Evolutionary conservation across 345 rosid genomes (phyloP), one percentile per base, ranked within the genome.

Genomic region (Eucalyptus curtisii): DNA sequence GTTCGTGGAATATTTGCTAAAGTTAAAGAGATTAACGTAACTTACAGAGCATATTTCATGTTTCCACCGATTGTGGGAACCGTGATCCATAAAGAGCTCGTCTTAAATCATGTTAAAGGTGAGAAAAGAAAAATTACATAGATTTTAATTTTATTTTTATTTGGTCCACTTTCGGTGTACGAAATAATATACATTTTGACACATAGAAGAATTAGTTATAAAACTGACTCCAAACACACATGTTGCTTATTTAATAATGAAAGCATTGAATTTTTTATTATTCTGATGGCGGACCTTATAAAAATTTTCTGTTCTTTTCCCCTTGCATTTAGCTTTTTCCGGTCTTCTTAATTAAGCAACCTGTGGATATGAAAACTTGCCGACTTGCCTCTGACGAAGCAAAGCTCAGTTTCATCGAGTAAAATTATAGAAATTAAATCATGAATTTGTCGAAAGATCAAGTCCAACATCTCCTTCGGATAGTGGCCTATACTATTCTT

Each of bases 221-320:
- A 64, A n/a, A n/a, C 11, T 64, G 7, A 64, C 19, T n/a, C 10
- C 6, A n/a, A 64, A 64, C 37, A 64, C 19, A 30, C 16, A 64
- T 30, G 9, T 64, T n/a, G 37, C 37, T 30, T 1, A 61, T 61
- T 27, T 30, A 6, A n/a, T 31, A 13, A 64, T 30, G 37, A 64
- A 64, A 27, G 71, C n/a, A 31, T 30, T 31, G 37, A 5, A 8
- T 13, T 7, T 7, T 64, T 4, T 14, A 14, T 61, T 61, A 30
- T 30, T n/a, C 9, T 7, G 19, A n/a, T 3, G 37, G 33, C 4
- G 10, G 40, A 14, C 1, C 5, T n/a, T 15, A 7, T 64, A n/a
- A 64, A 27, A 11, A 1, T 2, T 3, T 49, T 14, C 1, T 25
- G 5, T 13, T 5, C 12, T 64, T 64, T 14, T n/a, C 6, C 2